A percentile compares a stretch with the other conserved stretches of the same genome.
phyloP scores from a whole-genome alignment of 1,284 basidiomycete genomes.

The Irpex sp. region DNA sequence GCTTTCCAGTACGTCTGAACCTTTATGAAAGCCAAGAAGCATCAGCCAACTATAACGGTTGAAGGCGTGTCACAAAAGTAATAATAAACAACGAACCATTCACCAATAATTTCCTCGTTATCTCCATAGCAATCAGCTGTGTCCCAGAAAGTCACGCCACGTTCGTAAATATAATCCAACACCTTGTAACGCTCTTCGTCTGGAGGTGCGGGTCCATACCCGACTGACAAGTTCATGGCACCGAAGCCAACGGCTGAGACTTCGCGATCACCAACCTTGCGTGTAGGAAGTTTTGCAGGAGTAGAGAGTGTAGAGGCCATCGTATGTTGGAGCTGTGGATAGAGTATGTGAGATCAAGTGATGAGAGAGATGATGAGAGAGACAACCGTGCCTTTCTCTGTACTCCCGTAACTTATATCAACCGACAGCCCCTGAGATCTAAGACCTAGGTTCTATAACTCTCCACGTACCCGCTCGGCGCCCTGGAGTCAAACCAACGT shows the following conservation, averaged over 20 bases:
- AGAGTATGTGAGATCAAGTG: neutral
- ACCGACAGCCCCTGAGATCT: neutral
- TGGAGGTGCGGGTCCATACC: slow-evolving; percentile 16
- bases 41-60: neutral
- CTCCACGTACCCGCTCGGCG: no score
- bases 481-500: no score
- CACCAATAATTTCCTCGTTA: neutral
- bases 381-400: neutral
- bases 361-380: neutral
- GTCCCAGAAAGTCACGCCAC: slow-evolving; percentile 13
- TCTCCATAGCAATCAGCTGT: slow-evolving; percentile 18
- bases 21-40: slow-evolving; percentile 12
- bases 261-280: slow-evolving; percentile 1
- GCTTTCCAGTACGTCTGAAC: slow-evolving; percentile 36
- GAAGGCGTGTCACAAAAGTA: neutral
- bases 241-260: slow-evolving; percentile 22
- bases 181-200: slow-evolving; percentile 26
- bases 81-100: neutral
- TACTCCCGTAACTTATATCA: neutral
- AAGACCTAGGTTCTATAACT: no score
- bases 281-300: neutral
- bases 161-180: slow-evolving; percentile 1
- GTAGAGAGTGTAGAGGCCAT: neutral
- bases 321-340: neutral
- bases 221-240: slow-evolving; percentile 20